phyloP scores from a whole-genome alignment of 257 asterid genomes.

The Scutellaria galericulata region DNA sequence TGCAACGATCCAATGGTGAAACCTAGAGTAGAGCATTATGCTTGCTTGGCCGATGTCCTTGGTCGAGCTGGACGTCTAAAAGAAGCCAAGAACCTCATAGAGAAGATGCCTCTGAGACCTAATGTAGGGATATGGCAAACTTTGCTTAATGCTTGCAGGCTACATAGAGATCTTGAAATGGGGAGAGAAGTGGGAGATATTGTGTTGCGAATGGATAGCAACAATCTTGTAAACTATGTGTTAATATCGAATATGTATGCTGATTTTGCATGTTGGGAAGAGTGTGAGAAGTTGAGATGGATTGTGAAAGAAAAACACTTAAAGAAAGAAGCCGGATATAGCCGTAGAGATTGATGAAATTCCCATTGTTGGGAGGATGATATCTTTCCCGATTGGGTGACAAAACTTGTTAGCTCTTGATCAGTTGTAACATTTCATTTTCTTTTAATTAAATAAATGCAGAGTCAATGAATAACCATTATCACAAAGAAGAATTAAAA shows the following conservation, averaged over 20 bases:
- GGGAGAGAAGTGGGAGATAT: constrained; percentile 61
- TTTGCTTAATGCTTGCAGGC: constrained; percentile 60
- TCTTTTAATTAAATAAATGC: neutral
- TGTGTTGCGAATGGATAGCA: constrained; percentile 50
- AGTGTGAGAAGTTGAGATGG: constrained; percentile 53
- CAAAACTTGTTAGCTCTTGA: too few species aligned
- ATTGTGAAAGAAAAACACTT: constrained; percentile 53
- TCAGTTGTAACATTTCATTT: too few species aligned
- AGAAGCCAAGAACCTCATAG: constrained; percentile 59
- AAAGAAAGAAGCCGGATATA: constrained; percentile 57
- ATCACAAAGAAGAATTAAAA: too few species aligned
- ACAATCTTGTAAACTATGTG: constrained; percentile 59
- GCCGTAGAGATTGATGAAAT: constrained; percentile 44
- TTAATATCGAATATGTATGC: constrained; percentile 62
- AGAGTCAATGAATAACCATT: neutral
- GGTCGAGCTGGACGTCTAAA: constrained; percentile 62
- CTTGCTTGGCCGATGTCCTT: constrained; percentile 66
- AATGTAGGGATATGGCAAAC: constrained; percentile 69
- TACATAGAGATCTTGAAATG: constrained; percentile 51
- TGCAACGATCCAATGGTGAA: constrained; percentile 42
- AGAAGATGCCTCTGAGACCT: constrained; percentile 59
- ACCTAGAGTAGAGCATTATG: constrained; percentile 68
- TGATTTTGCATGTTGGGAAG: constrained; percentile 56
- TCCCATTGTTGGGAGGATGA: neutral
- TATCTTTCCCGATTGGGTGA: too few species aligned